Evolutionary conservation across 2,329 filamentous ascomycete genomes (phyloP).

Genomic region (Fusarium armeniacum): DNA sequence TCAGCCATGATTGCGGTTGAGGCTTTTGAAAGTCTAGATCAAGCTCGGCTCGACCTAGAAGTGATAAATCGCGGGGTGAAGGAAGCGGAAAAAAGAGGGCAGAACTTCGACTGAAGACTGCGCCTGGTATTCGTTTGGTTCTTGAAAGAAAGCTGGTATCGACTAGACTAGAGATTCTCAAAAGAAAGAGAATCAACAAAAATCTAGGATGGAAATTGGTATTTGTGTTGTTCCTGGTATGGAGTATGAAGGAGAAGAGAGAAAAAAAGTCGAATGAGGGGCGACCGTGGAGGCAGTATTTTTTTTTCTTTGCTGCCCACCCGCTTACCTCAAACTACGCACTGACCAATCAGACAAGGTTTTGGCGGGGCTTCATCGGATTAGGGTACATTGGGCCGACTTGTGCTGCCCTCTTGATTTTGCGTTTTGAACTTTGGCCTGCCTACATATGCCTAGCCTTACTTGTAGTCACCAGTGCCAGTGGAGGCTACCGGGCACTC

Average conservation of each 20-base stretch:
- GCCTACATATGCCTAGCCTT: background rate
- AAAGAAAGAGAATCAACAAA: slow-evolving; percentile 58
- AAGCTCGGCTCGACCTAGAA: slow-evolving; percentile 84
- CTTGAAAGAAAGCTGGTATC: slow-evolving; percentile 51
- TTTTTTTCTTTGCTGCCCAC: slow-evolving; percentile 55
- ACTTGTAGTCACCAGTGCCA: background rate
- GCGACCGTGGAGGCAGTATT: slow-evolving; percentile 54
- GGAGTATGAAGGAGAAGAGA: slow-evolving; percentile 51
- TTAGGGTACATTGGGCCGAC: slow-evolving; percentile 49
- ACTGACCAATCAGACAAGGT: slow-evolving; percentile 45
- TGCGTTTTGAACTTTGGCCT: slow-evolving; percentile 1
- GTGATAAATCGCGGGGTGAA: slow-evolving; percentile 58
- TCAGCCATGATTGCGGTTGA: slow-evolving; percentile 96
- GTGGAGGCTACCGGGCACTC: background rate
- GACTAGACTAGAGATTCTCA: slow-evolving; percentile 66
- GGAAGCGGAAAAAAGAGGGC: slow-evolving; percentile 54
- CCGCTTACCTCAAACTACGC: slow-evolving; percentile 49
- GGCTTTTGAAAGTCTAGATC: slow-evolving; percentile 72
- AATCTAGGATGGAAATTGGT: slow-evolving; percentile 59
- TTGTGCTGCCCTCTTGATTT: slow-evolving; percentile 20
- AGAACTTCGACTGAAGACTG: slow-evolving; percentile 56
- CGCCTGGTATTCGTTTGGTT: slow-evolving; percentile 45
- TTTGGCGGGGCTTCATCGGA: slow-evolving; percentile 40
- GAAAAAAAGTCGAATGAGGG: slow-evolving; percentile 59
- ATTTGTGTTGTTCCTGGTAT: slow-evolving; percentile 51